Base-by-base conservation (phyloP, 164 flowering plant species). In the Cinnamomum chago region DNA sequence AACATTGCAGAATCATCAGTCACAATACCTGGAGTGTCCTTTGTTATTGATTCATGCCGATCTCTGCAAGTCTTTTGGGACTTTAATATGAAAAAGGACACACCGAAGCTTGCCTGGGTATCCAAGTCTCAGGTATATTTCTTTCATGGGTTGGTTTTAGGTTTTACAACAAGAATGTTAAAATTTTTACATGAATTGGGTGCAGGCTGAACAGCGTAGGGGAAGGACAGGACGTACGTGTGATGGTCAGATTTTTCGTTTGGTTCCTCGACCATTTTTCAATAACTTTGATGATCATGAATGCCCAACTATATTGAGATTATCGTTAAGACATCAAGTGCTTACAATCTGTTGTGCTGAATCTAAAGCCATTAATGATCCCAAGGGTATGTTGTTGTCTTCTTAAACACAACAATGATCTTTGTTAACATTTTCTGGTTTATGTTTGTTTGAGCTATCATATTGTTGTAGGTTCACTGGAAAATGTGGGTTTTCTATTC, bases 1-100 rank as follows among this genome's bases (percentile, higher is more conserved):
- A 95, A 95, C 77, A 95, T 95, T 87, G 99, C 99, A 33, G 98
- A 95, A 72, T 95, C 99, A 50, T 95, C 99, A 27, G 99, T 95
- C n/a, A 95, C 99, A 51, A 95, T 95, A 74, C 99, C 99, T 65
- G 85, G 93, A 82, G 95, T 93, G 69, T 97, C 97, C n/a, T 91
- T 76, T 82, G 97, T 95, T 60, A 92, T 95, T 79, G 99, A 95
- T 83, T 93, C 98, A 50, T 93, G 99, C 74, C 88, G 98, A 5
- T 92, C 98, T 70, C 81, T 95, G 82, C 97, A 92, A 95, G 91
- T 95, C 11, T 88, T 75, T 74, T 93, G 97, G 99, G 95, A 93
- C 76, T 75, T 60, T 65, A 81, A 68, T 50, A 76, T 86, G 78
- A 90, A 89, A 83, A 83, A 65, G 52, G 98, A 95, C 9, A 35